A percentile compares a stretch with the other conserved stretches of the same genome.
Evolutionary conservation across 768 basidiomycete species (phyloP).

Genomic region (Leccinum aurantiacum): DNA sequence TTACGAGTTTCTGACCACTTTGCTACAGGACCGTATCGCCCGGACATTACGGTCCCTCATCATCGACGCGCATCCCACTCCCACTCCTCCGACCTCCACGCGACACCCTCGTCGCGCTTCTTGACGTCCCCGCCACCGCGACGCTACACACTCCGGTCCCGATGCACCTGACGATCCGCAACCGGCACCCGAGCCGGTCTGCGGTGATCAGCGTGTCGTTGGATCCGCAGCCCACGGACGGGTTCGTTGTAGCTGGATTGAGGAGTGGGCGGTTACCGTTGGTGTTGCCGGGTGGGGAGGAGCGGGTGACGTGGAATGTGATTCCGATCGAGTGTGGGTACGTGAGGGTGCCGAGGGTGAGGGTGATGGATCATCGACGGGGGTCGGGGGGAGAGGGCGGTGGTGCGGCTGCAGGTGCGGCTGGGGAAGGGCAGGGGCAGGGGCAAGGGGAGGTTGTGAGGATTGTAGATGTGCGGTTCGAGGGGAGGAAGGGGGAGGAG

Average conservation of each 20-base stretch:
- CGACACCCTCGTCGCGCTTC: conserved; percentile 63
- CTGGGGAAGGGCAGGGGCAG: too few species aligned
- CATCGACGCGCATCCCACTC: conserved; percentile 54
- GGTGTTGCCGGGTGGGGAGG: conserved; percentile 73
- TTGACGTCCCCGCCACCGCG: conserved; percentile 61
- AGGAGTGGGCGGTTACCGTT: conserved; percentile 65
- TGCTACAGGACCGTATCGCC: conserved; percentile 44
- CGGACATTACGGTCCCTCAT: conserved; percentile 44
- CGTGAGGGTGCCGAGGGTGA: conserved; percentile 59
- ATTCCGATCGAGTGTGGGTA: conserved; percentile 76
- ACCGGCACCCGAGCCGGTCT: conserved; percentile 59
- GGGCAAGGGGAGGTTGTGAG: too few species aligned
- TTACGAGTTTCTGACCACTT: too few species aligned
- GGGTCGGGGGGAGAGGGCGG: too few species aligned
- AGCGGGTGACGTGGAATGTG: conserved; percentile 62
- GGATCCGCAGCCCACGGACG: conserved; percentile 64
- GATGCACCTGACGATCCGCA: conserved; percentile 62
- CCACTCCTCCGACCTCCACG: conserved; percentile 61
- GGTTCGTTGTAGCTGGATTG: conserved; percentile 82
- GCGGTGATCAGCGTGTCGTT: conserved; percentile 71
- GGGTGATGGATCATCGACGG: conserved; percentile 50
- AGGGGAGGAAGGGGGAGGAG: too few species aligned
- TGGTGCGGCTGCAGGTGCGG: too few species aligned
- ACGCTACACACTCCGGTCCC: conserved; percentile 60
- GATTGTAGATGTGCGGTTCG: too few species aligned